phyloP scores from a whole-genome alignment of 176 grass and related monocot species.

The Cenchrus americanus region DNA sequence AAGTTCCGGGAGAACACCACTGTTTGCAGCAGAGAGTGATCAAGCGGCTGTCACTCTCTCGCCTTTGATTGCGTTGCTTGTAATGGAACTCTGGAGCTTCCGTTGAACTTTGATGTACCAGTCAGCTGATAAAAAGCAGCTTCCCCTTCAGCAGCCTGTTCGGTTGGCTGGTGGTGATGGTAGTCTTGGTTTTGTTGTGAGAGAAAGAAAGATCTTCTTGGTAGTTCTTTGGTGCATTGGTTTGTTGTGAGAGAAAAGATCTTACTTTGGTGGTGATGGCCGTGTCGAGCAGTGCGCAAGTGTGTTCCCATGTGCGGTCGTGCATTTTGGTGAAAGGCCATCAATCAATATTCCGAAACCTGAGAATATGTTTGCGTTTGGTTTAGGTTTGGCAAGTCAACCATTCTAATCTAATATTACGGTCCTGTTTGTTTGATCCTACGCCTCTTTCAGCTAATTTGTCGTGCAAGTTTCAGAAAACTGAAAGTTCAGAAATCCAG shows the following conservation, averaged over 20 bases:
- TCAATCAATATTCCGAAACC: not conserved
- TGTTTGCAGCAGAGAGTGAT: not conserved
- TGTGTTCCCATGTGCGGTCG: not conserved
- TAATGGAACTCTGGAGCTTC: not conserved
- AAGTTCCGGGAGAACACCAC: not conserved
- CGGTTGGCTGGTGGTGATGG: too few species aligned
- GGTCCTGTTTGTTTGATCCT: too few species aligned
- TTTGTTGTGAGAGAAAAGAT: too few species aligned
- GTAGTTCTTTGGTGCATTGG: too few species aligned
- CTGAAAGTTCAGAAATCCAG: too few species aligned
- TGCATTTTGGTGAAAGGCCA: not conserved
- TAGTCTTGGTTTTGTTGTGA: too few species aligned
- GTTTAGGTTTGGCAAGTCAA: not conserved
- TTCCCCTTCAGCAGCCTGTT: too few species aligned
- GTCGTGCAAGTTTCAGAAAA: too few species aligned
- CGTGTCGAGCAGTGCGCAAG: too few species aligned
- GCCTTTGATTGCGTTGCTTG: slow-evolving; percentile 38
- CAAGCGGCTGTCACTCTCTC: slow-evolving; percentile 29
- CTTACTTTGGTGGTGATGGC: too few species aligned
- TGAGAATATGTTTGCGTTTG: not conserved
- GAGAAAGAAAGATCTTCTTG: too few species aligned
- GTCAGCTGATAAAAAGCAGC: not conserved
- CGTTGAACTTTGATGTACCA: not conserved
- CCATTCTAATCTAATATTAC: not conserved
- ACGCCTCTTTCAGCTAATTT: too few species aligned